A percentile compares a stretch with the other conserved stretches of the same genome.
Conservation (phyloP, 164 flowering plant genomes). For the Sedum album region DNA sequence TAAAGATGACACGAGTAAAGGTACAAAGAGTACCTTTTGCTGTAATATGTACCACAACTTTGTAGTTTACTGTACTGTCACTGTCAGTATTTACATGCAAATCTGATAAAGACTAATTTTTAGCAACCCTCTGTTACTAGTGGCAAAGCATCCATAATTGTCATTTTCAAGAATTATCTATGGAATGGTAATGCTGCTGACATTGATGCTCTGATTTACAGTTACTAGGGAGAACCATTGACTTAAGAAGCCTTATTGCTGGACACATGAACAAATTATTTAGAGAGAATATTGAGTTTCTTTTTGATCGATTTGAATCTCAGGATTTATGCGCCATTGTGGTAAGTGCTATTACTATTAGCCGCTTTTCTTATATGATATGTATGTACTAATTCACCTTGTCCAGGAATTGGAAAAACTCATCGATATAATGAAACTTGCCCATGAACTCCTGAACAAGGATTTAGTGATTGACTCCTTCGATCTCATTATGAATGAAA, state of each 20-base stretch:
- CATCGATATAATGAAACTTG: constrained; percentile 56
- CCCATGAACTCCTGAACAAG: constrained; percentile 72
- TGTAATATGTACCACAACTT: not conserved
- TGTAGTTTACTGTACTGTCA: not conserved
- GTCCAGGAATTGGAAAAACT: constrained; percentile 88
- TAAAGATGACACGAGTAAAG: constrained; percentile 84
- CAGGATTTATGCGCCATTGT: constrained; percentile 92
- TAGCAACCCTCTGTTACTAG: too few species aligned
- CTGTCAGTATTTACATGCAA: not conserved
- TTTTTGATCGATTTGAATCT: constrained; percentile 94
- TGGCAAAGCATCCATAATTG: not conserved
- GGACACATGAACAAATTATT: constrained; percentile 82
- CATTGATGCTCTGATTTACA: constrained; percentile 16
- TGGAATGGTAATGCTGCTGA: constrained; percentile 4
- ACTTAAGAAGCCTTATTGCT: constrained; percentile 75
- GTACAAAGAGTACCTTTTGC: constrained; percentile 21
- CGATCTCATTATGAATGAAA: constrained; percentile 74
- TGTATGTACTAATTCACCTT: not conserved
- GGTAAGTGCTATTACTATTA: constrained; percentile 31
- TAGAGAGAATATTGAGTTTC: constrained; percentile 89
- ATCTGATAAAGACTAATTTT: not conserved
- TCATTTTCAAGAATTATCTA: not conserved
- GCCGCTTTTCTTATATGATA: not conserved
- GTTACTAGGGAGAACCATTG: constrained; percentile 87
- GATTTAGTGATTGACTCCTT: constrained; percentile 78